These are phyloP conservation scores for Verticillium isaacii DNA, from an alignment of 2,329 filamentous ascomycete species.

Conservation along the genomic window DNA sequence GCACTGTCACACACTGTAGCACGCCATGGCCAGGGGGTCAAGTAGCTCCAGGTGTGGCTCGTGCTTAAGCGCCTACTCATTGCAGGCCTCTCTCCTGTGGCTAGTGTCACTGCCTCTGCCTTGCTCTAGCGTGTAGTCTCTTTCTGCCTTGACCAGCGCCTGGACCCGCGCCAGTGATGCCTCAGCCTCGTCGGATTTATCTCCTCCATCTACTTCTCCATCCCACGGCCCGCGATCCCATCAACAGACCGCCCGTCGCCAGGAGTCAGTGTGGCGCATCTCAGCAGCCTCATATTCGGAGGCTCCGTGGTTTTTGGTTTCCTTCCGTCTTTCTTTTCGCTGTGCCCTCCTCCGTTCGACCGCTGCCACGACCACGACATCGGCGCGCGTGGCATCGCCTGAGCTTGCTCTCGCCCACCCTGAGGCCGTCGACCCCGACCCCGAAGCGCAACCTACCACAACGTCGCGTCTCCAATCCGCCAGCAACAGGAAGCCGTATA, in stretches of 20 bases:
- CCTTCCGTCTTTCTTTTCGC: background rate
- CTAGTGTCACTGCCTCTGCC: background rate
- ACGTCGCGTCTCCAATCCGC: background rate
- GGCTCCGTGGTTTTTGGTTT: background rate
- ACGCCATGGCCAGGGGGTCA: background rate
- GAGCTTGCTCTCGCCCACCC: background rate
- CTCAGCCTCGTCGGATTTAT: slow-evolving; percentile 12
- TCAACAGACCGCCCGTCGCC: background rate
- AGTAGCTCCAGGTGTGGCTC: background rate
- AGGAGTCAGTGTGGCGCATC: slow-evolving; percentile 4
- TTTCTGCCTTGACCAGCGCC: slow-evolving; percentile 6
- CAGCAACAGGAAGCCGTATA: too few relatives aligned
- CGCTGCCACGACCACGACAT: background rate
- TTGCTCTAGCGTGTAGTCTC: background rate
- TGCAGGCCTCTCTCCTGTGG: background rate
- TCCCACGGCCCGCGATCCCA: background rate
- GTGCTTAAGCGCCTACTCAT: background rate
- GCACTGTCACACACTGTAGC: background rate
- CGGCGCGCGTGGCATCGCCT: background rate
- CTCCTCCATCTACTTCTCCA: slow-evolving; percentile 8
- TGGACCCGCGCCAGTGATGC: background rate
- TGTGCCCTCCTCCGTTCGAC: background rate
- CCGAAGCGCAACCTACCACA: background rate
- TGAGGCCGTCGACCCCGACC: background rate
- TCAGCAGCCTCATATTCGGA: background rate